Evolutionary conservation across 352 stramenopile genomes (phyloP).

Genomic region (Aphanomyces astaci): DNA sequence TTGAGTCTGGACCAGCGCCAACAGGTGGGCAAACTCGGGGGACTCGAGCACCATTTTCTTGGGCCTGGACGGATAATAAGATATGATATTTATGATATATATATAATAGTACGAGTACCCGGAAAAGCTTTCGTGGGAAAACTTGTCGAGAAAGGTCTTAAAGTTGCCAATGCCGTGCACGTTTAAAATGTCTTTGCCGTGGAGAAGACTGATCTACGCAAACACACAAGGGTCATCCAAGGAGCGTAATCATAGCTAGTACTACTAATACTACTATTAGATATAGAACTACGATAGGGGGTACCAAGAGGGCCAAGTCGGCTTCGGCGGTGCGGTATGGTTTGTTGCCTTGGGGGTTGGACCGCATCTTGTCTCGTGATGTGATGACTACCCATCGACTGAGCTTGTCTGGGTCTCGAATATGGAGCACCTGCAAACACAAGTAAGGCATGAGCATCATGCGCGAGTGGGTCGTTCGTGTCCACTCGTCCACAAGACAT

Average conservation of each 20-base stretch:
- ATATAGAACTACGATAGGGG: no score
- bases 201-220: constrained; percentile 44
- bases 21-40: constrained; percentile 52
- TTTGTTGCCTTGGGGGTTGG: constrained; percentile 50
- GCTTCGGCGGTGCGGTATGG: constrained; percentile 59
- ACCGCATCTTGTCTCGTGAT: constrained; percentile 59
- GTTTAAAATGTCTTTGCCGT: constrained; percentile 70
- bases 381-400: constrained; percentile 72
- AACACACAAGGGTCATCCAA: neutral
- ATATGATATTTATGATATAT: no score
- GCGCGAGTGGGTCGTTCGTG: neutral
- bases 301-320: constrained; percentile 56
- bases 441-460: neutral
- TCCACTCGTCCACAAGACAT: no score
- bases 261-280: no score
- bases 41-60: constrained; percentile 73
- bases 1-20: constrained; percentile 24
- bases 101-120: no score
- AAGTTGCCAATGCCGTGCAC: constrained; percentile 70
- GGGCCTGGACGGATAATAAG: no score
- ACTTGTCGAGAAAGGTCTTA: constrained; percentile 54
- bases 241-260: neutral
- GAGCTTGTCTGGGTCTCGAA: constrained; percentile 68
- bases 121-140: constrained; percentile 37
- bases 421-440: constrained; percentile 8